Conservation (phyloP, 2,329 filamentous ascomycete genomes). For the Cladosporium austrohemisphaericum region DNA sequence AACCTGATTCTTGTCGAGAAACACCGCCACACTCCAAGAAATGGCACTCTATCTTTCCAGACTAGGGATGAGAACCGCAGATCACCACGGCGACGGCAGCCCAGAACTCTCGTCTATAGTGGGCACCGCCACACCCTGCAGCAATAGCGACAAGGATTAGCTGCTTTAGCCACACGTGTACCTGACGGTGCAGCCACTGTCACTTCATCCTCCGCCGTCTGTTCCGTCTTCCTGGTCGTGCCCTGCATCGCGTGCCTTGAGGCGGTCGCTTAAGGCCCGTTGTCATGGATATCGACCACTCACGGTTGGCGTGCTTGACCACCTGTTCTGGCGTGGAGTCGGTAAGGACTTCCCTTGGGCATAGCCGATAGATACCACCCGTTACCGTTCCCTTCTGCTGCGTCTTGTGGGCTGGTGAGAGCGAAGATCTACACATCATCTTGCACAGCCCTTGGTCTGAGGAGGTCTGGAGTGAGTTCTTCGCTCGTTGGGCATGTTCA, state of each 20-base stretch:
- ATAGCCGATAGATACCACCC: slow-evolving; percentile 10
- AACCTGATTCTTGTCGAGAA: too few relatives aligned
- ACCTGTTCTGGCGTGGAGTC: not conserved
- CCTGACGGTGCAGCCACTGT: not conserved
- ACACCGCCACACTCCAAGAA: slow-evolving; percentile 8
- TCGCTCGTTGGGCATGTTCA: not conserved
- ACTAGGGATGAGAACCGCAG: not conserved
- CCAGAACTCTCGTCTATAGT: slow-evolving; percentile 5
- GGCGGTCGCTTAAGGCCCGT: slow-evolving; percentile 1
- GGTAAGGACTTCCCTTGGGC: slow-evolving; percentile 4
- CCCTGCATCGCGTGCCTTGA: slow-evolving; percentile 3
- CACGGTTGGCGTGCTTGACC: not conserved
- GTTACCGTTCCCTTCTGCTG: not conserved
- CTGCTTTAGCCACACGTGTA: not conserved
- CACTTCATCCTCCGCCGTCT: not conserved
- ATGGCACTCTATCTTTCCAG: not conserved
- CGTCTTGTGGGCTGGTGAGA: not conserved
- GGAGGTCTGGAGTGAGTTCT: slow-evolving; percentile 1
- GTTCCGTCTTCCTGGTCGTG: slow-evolving; percentile 4
- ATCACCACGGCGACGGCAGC: not conserved
- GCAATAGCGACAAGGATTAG: not conserved
- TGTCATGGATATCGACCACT: slow-evolving; percentile 7
- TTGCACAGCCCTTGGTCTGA: slow-evolving; percentile 6
- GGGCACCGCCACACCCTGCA: slow-evolving; percentile 4
- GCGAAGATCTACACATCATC: not conserved